These are phyloP conservation scores for Phaeosphaeriaceae sp. DNA, from an alignment of 2,329 filamentous ascomycete genomes.

Conservation along the genomic window DNA sequence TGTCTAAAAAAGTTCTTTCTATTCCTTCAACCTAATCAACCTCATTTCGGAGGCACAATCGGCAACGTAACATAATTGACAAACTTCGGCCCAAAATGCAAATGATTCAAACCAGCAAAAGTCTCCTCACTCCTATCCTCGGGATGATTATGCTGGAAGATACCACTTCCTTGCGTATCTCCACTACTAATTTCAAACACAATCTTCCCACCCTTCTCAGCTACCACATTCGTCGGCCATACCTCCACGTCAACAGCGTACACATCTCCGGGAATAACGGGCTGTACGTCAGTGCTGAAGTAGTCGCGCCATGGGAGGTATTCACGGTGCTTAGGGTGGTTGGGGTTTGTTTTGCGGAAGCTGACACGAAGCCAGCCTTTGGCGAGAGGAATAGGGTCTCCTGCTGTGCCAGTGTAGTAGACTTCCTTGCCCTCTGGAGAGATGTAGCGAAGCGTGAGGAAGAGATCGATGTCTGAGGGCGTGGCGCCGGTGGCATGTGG, in stretches of 20 bases:
- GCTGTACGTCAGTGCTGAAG: constrained; percentile 57
- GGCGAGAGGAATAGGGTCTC: constrained; percentile 66
- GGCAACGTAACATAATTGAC: constrained; percentile 62
- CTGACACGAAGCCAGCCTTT: constrained; percentile 70
- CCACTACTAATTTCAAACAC: constrained; percentile 61
- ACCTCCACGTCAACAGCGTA: constrained; percentile 68
- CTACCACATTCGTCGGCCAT: constrained; percentile 68
- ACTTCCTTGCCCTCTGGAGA: constrained; percentile 62
- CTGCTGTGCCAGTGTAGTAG: constrained; percentile 69
- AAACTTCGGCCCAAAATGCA: constrained; percentile 59
- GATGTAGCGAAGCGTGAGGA: constrained; percentile 66
- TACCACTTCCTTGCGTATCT: constrained; percentile 66
- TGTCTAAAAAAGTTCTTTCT: no score
- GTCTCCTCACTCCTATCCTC: constrained; percentile 54
- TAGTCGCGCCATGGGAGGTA: constrained; percentile 67
- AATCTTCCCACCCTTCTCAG: constrained; percentile 59
- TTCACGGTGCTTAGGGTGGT: constrained; percentile 58
- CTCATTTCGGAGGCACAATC: constrained; percentile 56
- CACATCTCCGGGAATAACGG: constrained; percentile 61
- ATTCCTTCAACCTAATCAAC: not conserved
- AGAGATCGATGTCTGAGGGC: constrained; percentile 67
- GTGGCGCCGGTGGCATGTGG: constrained; percentile 47
- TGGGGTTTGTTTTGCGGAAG: constrained; percentile 60
- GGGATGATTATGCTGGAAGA: constrained; percentile 61
- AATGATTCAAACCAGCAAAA: constrained; percentile 58